Evolutionary conservation across 225 moss, liverwort and hornwort genomes (phyloP).

Genomic region (Takakia lepidozioides): DNA sequence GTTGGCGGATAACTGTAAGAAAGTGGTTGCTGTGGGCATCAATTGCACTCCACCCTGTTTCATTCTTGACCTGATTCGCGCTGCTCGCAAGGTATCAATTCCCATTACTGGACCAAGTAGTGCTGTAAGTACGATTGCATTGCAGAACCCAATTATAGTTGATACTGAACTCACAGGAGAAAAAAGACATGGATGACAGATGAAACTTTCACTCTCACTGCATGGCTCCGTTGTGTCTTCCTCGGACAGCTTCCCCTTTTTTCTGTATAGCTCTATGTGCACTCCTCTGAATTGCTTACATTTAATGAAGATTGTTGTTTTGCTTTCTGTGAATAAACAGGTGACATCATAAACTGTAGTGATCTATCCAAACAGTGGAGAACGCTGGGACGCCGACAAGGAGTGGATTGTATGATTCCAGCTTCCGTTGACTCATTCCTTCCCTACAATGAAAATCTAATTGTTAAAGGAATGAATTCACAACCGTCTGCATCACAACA

Average conservation of each 20-base stretch:
- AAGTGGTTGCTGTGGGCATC: constrained; percentile 76
- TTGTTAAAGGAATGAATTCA: background rate
- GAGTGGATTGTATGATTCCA: constrained; percentile 85
- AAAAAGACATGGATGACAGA: too few relatives aligned
- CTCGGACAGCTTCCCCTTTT: too few relatives aligned
- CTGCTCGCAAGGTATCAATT: constrained; percentile 77
- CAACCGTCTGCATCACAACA: too few relatives aligned
- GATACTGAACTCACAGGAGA: too few relatives aligned
- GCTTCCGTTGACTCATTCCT: background rate
- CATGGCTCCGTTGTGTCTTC: too few relatives aligned
- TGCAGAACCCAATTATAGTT: too few relatives aligned
- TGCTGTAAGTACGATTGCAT: too few relatives aligned
- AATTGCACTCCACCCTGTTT: constrained; percentile 94
- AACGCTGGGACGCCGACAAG: constrained; percentile 71
- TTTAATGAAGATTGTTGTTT: too few relatives aligned
- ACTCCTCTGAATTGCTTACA: too few relatives aligned
- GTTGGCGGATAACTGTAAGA: constrained; percentile 56
- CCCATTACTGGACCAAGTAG: too few relatives aligned
- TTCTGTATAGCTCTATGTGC: too few relatives aligned
- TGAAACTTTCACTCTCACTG: too few relatives aligned
- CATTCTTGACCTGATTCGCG: constrained; percentile 56
- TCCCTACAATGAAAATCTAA: background rate
- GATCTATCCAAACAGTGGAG: constrained; percentile 96
- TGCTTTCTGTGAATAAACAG: constrained; percentile 16
- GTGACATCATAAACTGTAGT: constrained; percentile 85